These are phyloP conservation scores for Daldinia sp. DNA, from an alignment of 2,329 filamentous ascomycete genomes.

Conservation along the genomic window DNA sequence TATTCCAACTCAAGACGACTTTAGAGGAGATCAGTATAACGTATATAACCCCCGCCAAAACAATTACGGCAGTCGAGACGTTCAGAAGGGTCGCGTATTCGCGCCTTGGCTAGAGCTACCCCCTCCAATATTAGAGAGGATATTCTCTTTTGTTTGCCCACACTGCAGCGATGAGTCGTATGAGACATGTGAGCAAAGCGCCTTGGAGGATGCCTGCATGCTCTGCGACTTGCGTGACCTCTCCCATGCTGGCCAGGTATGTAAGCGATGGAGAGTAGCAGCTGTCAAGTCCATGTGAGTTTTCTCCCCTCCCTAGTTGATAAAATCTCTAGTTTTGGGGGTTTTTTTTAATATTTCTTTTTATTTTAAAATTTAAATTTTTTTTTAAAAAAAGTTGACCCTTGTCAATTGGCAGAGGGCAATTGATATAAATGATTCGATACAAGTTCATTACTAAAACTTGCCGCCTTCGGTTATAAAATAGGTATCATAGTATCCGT, in stretches of 20 bases:
- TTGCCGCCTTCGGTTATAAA: slow-evolving; percentile 20
- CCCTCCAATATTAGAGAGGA: slow-evolving; percentile 72
- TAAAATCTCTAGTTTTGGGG: no score
- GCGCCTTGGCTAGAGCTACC: slow-evolving; percentile 63
- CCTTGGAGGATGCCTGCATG: slow-evolving; percentile 84
- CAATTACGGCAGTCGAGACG: slow-evolving; percentile 37
- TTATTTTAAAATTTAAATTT: no score
- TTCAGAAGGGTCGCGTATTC: slow-evolving; percentile 38
- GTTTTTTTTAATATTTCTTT: no score
- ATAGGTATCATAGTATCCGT: slow-evolving; percentile 85
- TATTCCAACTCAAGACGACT: slow-evolving; percentile 38
- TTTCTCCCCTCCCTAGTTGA: background rate
- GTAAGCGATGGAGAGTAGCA: slow-evolving; percentile 71
- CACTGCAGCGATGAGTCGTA: slow-evolving; percentile 81
- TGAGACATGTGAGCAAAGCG: slow-evolving; percentile 82
- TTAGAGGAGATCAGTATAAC: slow-evolving; percentile 44
- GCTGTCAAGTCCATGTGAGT: slow-evolving; percentile 68
- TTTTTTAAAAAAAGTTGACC: no score
- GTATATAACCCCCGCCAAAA: slow-evolving; percentile 39
- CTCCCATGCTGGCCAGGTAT: slow-evolving; percentile 78
- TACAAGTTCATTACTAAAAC: slow-evolving; percentile 3
- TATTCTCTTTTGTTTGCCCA: slow-evolving; percentile 85
- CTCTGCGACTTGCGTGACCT: slow-evolving; percentile 92
- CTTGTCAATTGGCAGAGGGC: no score
- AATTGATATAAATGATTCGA: background rate